A percentile compares a stretch with the other conserved stretches of the same genome.
Evolutionary conservation across 2,329 filamentous ascomycete genomes (phyloP).

Genomic region (Ophiognomonia clavigignenti-juglandacearum): DNA sequence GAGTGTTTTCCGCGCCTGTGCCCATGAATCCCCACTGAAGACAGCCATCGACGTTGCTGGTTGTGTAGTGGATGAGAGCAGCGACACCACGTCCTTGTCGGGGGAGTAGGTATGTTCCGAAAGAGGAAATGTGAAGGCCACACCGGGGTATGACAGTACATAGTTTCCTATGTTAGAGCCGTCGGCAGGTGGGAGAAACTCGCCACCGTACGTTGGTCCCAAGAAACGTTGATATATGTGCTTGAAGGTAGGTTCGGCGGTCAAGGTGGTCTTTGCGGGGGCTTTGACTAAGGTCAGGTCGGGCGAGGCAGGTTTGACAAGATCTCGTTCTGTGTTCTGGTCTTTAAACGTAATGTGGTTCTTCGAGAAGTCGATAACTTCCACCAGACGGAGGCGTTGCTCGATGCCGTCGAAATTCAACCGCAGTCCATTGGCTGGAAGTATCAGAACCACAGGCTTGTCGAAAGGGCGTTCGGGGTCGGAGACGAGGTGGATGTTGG

Average conservation of each 20-base stretch:
- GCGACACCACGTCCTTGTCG: conserved; percentile 74
- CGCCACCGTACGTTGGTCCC: conserved; percentile 88
- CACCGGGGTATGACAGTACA: conserved; percentile 87
- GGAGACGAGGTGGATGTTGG: conserved; percentile 77
- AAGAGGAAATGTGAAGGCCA: conserved; percentile 88
- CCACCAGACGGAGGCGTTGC: conserved; percentile 84
- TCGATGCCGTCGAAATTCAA: conserved; percentile 91
- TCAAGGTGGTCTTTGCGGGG: conserved; percentile 23
- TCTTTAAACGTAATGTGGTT: conserved; percentile 78
- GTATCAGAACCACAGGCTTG: conserved; percentile 67
- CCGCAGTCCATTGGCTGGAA: conserved; percentile 83
- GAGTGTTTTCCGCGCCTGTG: conserved; percentile 69
- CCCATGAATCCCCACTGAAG: conserved; percentile 87
- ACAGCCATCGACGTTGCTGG: conserved; percentile 84
- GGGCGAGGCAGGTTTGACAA: conserved; percentile 58
- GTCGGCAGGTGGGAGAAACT: conserved; percentile 68
- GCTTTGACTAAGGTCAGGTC: not conserved
- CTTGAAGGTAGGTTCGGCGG: conserved; percentile 69
- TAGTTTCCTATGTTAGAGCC: conserved; percentile 66
- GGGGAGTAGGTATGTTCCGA: conserved; percentile 69
- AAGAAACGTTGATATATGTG: conserved; percentile 93
- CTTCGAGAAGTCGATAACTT: conserved; percentile 85
- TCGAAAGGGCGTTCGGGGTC: conserved; percentile 69
- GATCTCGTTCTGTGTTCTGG: conserved; percentile 59
- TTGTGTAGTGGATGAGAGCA: conserved; percentile 74